A percentile compares a stretch with the other conserved stretches of the same genome.
Conservation (phyloP, 768 basidiomycete genomes). For the Heimioporus sp. region DNA sequence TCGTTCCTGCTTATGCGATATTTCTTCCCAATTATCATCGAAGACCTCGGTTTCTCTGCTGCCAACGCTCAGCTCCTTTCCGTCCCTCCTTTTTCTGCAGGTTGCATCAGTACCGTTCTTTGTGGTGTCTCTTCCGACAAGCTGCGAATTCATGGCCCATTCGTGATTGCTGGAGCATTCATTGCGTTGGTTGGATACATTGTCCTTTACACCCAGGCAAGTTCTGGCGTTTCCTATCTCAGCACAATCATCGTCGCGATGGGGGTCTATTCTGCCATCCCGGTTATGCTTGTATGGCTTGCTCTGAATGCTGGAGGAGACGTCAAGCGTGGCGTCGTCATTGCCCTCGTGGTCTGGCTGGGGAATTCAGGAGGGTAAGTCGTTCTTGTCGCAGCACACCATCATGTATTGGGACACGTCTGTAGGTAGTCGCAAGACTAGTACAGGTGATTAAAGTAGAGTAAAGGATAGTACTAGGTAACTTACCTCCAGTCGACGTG, state of each 20-base stretch:
- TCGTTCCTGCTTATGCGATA: constrained; percentile 42
- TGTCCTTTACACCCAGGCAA: constrained; percentile 37
- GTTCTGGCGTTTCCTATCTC: constrained; percentile 30
- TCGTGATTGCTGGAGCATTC: constrained; percentile 38
- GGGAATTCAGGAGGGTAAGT: constrained; percentile 53
- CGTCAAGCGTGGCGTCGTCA: constrained; percentile 43
- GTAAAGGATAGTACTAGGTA: no score
- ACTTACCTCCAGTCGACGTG: no score
- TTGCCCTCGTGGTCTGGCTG: constrained; percentile 52
- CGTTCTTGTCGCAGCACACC: constrained; percentile 5
- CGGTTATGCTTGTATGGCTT: constrained; percentile 49
- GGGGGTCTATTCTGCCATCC: constrained; percentile 48
- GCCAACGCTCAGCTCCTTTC: constrained; percentile 47
- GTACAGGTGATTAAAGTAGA: no score
- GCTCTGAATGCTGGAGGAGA: constrained; percentile 55
- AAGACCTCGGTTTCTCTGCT: constrained; percentile 48
- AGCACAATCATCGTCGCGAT: constrained; percentile 47
- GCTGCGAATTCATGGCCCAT: constrained; percentile 42
- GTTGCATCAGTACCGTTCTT: constrained; percentile 37
- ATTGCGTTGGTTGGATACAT: constrained; percentile 48
- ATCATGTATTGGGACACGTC: background rate
- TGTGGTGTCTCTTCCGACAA: constrained; percentile 43
- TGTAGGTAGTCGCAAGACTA: no score
- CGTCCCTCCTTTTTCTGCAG: constrained; percentile 45
- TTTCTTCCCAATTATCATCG: constrained; percentile 49